Evolutionary conservation across 2,329 filamentous ascomycete genomes (phyloP), one percentile per base, ranked within the genome.

Genomic region (Cercospora janseana): DNA sequence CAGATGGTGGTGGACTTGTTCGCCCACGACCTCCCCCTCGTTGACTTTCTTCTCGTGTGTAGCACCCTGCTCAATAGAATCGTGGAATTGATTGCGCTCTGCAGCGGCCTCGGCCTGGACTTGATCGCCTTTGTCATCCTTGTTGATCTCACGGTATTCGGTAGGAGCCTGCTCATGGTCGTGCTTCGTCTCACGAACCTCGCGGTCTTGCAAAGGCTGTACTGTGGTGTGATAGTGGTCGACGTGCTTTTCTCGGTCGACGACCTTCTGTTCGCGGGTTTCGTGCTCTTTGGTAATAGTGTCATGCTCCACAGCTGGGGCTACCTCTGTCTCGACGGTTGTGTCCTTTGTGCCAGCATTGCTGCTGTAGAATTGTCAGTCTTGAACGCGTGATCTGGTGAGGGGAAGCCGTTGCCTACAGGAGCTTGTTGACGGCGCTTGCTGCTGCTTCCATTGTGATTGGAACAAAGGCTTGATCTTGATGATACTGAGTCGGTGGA

Each of bases 141-240:
- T 55, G 38, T 62, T 47, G 21, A 61, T 37, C 13, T 54, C 26
- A 4, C 54, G 49, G 13, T 60, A 52, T 15, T 61, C 46, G 7
- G 53, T 60, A 3, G 51, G 31, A 10, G 52, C 51, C n/a, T 56
- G 27, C 48, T 57, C 54, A 32, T 54, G 45, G 24, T 55, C 42
- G 27, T 62, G 55, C 44, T 62, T 50, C 4, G 49, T 52, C 2
- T 51, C 48, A 6, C 51, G 23, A 4, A 60, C 54, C 28, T 63
- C 60, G 4, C 34, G 24, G 34, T 61, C 57, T 29, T 58, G 28
- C 4, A 62, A 42, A 2, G 61, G 60, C 49, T 63, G 61, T 3
- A 63, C 49, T 6, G 61, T 61, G 31, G 60, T 62, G 53, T 63
- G 61, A 55, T 63, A 63, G 50, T 62, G 61, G 28, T 63, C 52